Evolutionary conservation across 208 protist species (phyloP), one percentile per base, ranked within the genome.

Genomic region (Leishmania amazonensis): DNA sequence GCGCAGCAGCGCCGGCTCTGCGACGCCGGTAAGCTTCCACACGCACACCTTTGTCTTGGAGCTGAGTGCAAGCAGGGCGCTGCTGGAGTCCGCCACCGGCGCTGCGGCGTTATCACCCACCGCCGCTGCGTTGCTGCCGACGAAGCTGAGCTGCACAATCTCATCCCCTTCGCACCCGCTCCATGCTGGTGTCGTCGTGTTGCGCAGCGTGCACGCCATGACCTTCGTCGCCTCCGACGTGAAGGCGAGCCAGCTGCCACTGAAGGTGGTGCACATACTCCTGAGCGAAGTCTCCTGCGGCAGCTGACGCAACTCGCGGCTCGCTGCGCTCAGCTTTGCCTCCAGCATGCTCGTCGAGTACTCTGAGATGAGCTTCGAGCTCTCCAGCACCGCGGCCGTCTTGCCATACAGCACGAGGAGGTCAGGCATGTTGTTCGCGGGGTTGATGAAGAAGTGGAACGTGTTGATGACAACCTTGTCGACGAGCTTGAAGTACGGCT

Each of bases 371-470:
- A 96, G 86, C 78, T 91, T 89, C 70, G 89, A 93, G 85, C 90
- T 94, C 78, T 94, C 86, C 54, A 98, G 87, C 64, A 96, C 87
- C 6, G 88, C 87, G 6, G 91, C 95, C 42, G 89, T 91, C 62
- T 83, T 85, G 64, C 89, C 87, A 85, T 96, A 93, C 58, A 96
- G 74, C n/a, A 98, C 42, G 21, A 98, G 88, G 75, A 96, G 51
- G 71, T 98, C 93, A 0, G 93, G 93, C 65, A 87, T 86, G 62
- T 78, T 74, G 40, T 86, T 90, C 6, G 85, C 70, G 17, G 90
- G 80, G 85, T 96, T 96, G 80, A 98, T 96, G 80, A 96, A 98
- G 84, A 96, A 96, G 72, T 88, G 80, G 62, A 98, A 95, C 80
- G 84, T 83, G 60, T 85, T 79, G 70, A 98, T 89, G 54, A 87